Evolutionary conservation across 2,329 filamentous ascomycete genomes (phyloP), one percentile per base, ranked within the genome.

Genomic region (Sarocladiaceae sp.): DNA sequence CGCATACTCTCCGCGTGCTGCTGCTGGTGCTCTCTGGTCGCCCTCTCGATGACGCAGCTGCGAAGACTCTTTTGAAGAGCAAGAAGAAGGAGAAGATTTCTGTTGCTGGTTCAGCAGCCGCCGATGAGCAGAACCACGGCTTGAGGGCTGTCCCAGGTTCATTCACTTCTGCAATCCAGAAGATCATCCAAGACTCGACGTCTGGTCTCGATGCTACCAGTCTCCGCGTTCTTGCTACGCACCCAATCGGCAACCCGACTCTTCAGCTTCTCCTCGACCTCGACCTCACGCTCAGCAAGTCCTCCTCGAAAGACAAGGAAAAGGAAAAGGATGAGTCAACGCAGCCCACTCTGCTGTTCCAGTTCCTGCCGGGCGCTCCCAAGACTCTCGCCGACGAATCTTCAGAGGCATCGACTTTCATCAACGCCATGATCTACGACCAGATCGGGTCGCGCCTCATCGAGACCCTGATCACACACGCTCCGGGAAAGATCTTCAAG

Each of bases 401-500:
- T 2, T 85, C 87, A 26, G 84, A 82, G 40, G 85, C 86, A 3
- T 76, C 79, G 10, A 71, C 76, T 13, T 95, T 97, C 58, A 76
- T 97, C 59, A 89, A 86, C 55, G 82, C 85, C 45, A 78, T 97
- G 58, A 72, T 96, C 20, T 97, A 96, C 63, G 89, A 97, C 58
- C 75, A 85, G 2, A 83, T 97, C 43, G 93, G 93, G 13, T 96
- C 91, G 3, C 83, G 91, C 34, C 73, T 98, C 2, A 73, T 97
- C 18, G 93, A 98, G 66, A 88, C 83, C 0, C 83, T 98, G 50
- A 78, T 96, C 50, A 77, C 82, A 20, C 76, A 85, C 58, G 80
- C 83, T 13, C 89, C 93, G 0, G 89, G 87, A 33, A 95, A 93
- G 64, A 67, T 89, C 26, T 98, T 97, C 77, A 96, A 95, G 64